Conservation (phyloP, 352 stramenopile species). For the Pythium phragmiticola region DNA sequence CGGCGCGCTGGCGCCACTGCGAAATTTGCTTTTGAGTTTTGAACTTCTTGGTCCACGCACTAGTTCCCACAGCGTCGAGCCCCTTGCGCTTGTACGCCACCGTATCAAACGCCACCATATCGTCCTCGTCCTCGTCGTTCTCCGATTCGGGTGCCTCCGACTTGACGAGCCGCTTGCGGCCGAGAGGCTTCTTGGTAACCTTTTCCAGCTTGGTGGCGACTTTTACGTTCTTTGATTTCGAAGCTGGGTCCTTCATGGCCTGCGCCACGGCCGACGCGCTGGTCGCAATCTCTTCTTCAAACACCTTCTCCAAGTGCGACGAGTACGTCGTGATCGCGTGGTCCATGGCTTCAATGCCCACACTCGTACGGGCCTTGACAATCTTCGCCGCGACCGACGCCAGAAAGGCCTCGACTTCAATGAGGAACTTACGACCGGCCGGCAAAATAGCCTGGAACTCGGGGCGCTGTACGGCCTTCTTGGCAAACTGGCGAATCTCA, state of each 20-base stretch:
- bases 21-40: constrained; percentile 42
- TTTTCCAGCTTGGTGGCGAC: constrained; percentile 67
- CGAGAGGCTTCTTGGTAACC: constrained; percentile 37
- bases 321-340: constrained; percentile 63
- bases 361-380: constrained; percentile 44
- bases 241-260: constrained; percentile 23
- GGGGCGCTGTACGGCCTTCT: constrained; percentile 78
- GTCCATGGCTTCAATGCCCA: constrained; percentile 70
- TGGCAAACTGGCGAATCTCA: constrained; percentile 82
- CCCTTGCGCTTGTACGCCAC: constrained; percentile 67
- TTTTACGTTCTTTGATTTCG: constrained; percentile 57
- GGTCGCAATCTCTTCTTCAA: constrained; percentile 50
- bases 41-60: constrained; percentile 65
- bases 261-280: constrained; percentile 14
- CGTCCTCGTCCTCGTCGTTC: constrained; percentile 41
- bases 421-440: constrained; percentile 88
- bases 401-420: constrained; percentile 88
- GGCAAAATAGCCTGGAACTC: constrained; percentile 86
- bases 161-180: constrained; percentile 57
- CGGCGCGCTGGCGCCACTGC: constrained; percentile 59
- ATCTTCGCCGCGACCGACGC: constrained; percentile 63
- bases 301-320: constrained; percentile 58
- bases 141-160: constrained; percentile 33
- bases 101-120: constrained; percentile 47
- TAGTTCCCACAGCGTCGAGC: constrained; percentile 57